phyloP scores from a whole-genome alignment of 2,329 filamentous ascomycete genomes.

The Chaetomiaceae sp. region DNA sequence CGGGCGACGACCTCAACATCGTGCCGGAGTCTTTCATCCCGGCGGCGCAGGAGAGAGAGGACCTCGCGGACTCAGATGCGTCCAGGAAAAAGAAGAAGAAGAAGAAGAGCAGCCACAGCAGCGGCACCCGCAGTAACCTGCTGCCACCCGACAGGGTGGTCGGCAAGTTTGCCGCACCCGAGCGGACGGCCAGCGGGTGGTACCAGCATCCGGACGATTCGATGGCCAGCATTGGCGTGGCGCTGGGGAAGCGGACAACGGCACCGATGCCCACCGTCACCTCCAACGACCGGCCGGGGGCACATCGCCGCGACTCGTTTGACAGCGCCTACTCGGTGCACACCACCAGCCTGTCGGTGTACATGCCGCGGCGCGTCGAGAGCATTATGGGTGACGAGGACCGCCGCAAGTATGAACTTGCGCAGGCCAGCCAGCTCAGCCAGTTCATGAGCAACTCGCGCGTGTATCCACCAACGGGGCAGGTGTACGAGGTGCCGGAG shows the following conservation, averaged over 20 bases:
- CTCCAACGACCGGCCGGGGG: conserved; percentile 8
- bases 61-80: conserved; percentile 19
- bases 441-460: conserved; percentile 24
- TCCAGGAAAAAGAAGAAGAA: conserved; percentile 16
- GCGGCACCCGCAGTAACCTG: conserved; percentile 50
- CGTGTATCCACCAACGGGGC: conserved; percentile 29
- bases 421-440: conserved; percentile 49
- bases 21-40: conserved; percentile 77
- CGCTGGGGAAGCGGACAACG: not conserved
- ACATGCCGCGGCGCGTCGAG: conserved; percentile 62
- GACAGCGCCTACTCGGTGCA: conserved; percentile 58
- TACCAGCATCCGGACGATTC: conserved; percentile 66
- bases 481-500: too few species aligned
- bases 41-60: conserved; percentile 40
- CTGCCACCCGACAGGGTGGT: conserved; percentile 69
- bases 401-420: conserved; percentile 64
- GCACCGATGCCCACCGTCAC: conserved; percentile 21
- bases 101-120: conserved; percentile 22
- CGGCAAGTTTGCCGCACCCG: conserved; percentile 69
- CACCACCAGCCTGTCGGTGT: conserved; percentile 54
- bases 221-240: conserved; percentile 44
- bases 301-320: conserved; percentile 56
- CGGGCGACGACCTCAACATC: conserved; percentile 83
- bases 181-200: conserved; percentile 60
- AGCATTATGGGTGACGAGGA: conserved; percentile 76